phyloP scores from a whole-genome alignment of 371 early-diverging fungal species.

The Mucor circinelloides region DNA sequence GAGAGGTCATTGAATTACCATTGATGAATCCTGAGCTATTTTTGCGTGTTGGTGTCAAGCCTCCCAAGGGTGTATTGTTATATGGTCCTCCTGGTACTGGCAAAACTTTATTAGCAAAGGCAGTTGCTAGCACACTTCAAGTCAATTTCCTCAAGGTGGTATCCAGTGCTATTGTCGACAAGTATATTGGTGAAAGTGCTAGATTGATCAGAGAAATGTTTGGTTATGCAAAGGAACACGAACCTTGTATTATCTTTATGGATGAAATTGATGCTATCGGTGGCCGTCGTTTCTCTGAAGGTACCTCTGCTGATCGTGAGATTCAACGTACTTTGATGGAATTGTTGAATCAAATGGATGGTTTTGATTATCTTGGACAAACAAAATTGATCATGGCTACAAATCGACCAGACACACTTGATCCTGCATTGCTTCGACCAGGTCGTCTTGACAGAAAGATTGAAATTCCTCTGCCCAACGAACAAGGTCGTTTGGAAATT shows the following conservation, averaged over 20 bases:
- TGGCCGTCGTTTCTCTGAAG: conserved; percentile 98
- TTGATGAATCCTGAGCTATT: conserved; percentile 99
- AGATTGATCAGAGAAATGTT: conserved; percentile 99
- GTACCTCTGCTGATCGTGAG: conserved; percentile 99
- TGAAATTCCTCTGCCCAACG: conserved; percentile 95
- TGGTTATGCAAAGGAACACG: conserved; percentile 98
- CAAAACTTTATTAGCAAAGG: conserved; percentile 91
- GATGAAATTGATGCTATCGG: conserved; percentile 99
- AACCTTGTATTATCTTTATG: conserved; percentile 99
- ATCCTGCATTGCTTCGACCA: conserved; percentile 98
- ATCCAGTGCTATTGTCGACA: conserved; percentile 98
- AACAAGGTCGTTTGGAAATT: conserved; percentile 94
- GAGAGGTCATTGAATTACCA: conserved; percentile 99
- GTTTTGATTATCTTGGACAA: conserved; percentile 98
- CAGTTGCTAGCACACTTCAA: conserved; percentile 96
- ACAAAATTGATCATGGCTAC: conserved; percentile 99
- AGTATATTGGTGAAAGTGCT: conserved; percentile 99
- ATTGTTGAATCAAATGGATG: conserved; percentile 99
- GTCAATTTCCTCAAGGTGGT: conserved; percentile 98
- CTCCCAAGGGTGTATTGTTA: conserved; percentile 98
- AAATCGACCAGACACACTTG: conserved; percentile 99
- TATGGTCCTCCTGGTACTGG: conserved; percentile 99
- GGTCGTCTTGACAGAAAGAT: conserved; percentile 99
- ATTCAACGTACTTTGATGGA: conserved; percentile 99
- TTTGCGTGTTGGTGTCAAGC: conserved; percentile 97